These are phyloP conservation scores for Coniochaeta ligniaria DNA, from an alignment of 2,329 filamentous ascomycete genomes.

Conservation along the genomic window DNA sequence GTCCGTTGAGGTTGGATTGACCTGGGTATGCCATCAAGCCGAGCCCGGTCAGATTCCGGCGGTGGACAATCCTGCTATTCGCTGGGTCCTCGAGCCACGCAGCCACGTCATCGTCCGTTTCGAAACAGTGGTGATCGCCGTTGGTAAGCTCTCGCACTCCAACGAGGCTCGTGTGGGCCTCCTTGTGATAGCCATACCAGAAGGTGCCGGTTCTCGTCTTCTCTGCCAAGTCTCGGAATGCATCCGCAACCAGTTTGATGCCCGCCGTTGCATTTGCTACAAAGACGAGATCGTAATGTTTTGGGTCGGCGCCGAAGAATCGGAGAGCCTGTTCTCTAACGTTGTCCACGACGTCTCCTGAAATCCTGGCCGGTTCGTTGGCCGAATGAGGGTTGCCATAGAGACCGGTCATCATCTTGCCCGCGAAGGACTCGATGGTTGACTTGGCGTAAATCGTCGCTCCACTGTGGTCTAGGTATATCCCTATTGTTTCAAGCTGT, in stretches of 20 bases:
- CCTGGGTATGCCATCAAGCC: constrained; percentile 58
- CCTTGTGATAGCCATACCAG: constrained; percentile 54
- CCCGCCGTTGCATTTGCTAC: constrained; percentile 54
- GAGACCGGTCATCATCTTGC: constrained; percentile 47
- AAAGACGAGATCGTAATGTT: constrained; percentile 55
- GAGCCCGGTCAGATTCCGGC: constrained; percentile 12
- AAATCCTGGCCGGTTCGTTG: constrained; percentile 49
- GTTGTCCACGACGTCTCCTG: constrained; percentile 49
- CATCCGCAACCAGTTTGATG: constrained; percentile 55
- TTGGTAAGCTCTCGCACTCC: constrained; percentile 60
- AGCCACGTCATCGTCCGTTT: constrained; percentile 43
- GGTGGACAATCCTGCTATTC: constrained; percentile 1
- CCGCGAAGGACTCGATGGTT: constrained; percentile 46
- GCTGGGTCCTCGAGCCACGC: constrained; percentile 28
- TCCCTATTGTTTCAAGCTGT: constrained; percentile 18
- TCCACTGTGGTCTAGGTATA: constrained; percentile 53
- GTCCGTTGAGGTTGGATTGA: constrained; percentile 64
- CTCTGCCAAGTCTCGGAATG: constrained; percentile 45
- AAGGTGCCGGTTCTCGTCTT: constrained; percentile 37
- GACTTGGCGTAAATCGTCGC: constrained; percentile 52
- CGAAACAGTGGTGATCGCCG: constrained; percentile 50
- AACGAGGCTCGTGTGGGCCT: constrained; percentile 57
- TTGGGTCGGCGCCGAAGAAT: constrained; percentile 52
- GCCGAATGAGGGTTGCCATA: constrained; percentile 64
- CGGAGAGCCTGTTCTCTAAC: constrained; percentile 44